phyloP scores from a whole-genome alignment of 768 basidiomycete genomes.

The Dendrothele bispora region DNA sequence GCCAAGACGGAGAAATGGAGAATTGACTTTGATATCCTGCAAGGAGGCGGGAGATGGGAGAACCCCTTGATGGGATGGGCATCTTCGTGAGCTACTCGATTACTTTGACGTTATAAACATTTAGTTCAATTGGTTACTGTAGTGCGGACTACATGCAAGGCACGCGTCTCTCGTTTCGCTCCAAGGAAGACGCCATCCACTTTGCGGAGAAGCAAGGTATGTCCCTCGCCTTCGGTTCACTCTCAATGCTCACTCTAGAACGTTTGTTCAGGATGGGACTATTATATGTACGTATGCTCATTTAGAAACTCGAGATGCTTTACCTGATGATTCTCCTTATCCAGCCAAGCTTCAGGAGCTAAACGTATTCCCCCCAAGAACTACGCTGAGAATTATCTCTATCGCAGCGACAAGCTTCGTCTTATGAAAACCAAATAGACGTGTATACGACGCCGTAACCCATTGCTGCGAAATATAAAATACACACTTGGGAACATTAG shows the following conservation, averaged over 20 bases:
- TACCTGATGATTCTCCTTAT: constrained; percentile 11
- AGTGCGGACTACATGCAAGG: constrained; percentile 98
- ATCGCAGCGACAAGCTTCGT: constrained; percentile 76
- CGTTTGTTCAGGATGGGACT: constrained; percentile 78
- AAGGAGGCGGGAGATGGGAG: constrained; percentile 92
- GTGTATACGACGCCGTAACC: too few species aligned
- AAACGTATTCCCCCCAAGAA: constrained; percentile 83
- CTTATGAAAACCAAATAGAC: constrained; percentile 90
- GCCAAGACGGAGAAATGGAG: constrained; percentile 88
- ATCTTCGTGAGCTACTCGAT: constrained; percentile 85
- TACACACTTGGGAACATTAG: too few species aligned
- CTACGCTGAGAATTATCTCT: constrained; percentile 89
- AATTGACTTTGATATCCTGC: constrained; percentile 92
- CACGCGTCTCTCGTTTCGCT: constrained; percentile 77
- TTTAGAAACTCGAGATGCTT: constrained; percentile 5
- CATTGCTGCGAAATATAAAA: too few species aligned
- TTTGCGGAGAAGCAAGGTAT: constrained; percentile 97
- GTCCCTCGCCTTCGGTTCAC: constrained; percentile 11
- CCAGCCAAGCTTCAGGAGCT: constrained; percentile 56
- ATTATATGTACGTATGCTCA: constrained; percentile 69
- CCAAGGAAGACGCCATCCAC: constrained; percentile 88
- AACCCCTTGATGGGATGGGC: constrained; percentile 98
- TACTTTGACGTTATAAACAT: too few species aligned
- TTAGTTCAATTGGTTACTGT: too few species aligned
- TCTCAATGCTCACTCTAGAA: constrained; percentile 12